A percentile compares a stretch with the other conserved stretches of the same genome.
These are phyloP conservation scores for Garcileccinum viscosum DNA, from an alignment of 1,284 basidiomycete species.

Conservation along the genomic window DNA sequence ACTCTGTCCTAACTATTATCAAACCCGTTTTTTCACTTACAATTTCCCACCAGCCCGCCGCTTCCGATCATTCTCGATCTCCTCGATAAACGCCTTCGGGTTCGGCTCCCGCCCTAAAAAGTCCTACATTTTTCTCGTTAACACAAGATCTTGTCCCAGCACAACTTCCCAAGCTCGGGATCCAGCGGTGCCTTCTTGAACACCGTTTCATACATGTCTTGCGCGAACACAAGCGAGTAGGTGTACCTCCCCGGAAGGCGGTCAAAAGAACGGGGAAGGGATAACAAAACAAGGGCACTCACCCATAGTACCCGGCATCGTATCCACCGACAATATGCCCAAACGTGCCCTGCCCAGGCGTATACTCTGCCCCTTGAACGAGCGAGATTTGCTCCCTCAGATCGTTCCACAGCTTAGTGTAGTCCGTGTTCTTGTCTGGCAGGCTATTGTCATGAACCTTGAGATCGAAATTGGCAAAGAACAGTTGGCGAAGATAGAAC, in stretches of 20 bases:
- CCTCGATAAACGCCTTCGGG: background rate
- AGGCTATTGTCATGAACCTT: no score
- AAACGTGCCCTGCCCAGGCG: no score
- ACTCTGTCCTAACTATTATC: background rate
- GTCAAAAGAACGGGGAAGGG: no score
- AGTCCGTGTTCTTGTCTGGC: no score
- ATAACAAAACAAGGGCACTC: background rate
- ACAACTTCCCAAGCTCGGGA: background rate
- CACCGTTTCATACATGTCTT: background rate
- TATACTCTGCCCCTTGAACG: no score
- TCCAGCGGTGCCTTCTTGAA: background rate
- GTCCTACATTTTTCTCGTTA: background rate
- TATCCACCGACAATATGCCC: background rate
- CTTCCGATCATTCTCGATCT: background rate
- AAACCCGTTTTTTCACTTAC: no score
- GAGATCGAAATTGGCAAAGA: no score
- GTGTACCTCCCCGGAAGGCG: background rate
- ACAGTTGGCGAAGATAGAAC: no score
- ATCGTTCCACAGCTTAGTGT: no score
- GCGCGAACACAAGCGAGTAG: no score
- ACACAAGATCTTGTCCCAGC: background rate
- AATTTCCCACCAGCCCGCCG: no score
- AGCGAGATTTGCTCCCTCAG: no score
- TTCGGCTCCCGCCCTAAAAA: background rate
- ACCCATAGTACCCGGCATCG: background rate